phyloP scores from a whole-genome alignment of 805 yeast species.

The Candida hungchunana region DNA sequence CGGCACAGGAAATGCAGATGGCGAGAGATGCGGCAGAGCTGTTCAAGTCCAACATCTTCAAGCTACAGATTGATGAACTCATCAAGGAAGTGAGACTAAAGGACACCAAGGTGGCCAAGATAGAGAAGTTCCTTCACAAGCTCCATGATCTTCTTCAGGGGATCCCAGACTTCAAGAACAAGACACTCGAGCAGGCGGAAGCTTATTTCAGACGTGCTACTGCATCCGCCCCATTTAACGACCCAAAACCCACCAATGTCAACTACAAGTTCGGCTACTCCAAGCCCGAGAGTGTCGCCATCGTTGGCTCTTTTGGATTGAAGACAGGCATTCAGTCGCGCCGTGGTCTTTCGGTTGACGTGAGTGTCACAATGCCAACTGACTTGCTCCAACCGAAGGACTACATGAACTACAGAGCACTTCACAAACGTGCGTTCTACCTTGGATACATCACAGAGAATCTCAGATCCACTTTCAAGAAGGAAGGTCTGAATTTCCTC shows the following conservation, averaged over 20 bases:
- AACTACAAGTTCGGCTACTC: constrained; percentile 68
- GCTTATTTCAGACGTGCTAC: constrained; percentile 44
- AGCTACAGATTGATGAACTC: constrained; percentile 89
- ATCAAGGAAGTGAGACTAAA: constrained; percentile 74
- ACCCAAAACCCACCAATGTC: constrained; percentile 75
- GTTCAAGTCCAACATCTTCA: constrained; percentile 93
- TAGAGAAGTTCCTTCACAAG: constrained; percentile 74
- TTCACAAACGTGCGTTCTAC: constrained; percentile 87
- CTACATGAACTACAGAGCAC: constrained; percentile 81
- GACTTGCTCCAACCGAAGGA: constrained; percentile 79
- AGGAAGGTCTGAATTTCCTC: constrained; percentile 45
- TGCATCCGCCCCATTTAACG: constrained; percentile 78
- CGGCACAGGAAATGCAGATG: constrained; percentile 82
- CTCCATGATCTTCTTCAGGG: constrained; percentile 63
- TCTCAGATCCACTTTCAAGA: constrained; percentile 48
- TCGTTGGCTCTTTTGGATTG: constrained; percentile 87
- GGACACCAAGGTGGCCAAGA: constrained; percentile 57
- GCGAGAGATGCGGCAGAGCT: constrained; percentile 93
- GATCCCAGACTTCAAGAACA: constrained; percentile 52
- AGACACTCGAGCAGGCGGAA: constrained; percentile 58
- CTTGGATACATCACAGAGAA: constrained; percentile 72
- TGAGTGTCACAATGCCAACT: constrained; percentile 78
- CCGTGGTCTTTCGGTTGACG: constrained; percentile 65
- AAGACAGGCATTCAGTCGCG: constrained; percentile 72
- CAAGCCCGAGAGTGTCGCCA: constrained; percentile 68